Evolutionary conservation across 1,284 basidiomycete genomes (phyloP), one percentile per base, ranked within the genome.

Genomic region (Irpex rosettiformis): DNA sequence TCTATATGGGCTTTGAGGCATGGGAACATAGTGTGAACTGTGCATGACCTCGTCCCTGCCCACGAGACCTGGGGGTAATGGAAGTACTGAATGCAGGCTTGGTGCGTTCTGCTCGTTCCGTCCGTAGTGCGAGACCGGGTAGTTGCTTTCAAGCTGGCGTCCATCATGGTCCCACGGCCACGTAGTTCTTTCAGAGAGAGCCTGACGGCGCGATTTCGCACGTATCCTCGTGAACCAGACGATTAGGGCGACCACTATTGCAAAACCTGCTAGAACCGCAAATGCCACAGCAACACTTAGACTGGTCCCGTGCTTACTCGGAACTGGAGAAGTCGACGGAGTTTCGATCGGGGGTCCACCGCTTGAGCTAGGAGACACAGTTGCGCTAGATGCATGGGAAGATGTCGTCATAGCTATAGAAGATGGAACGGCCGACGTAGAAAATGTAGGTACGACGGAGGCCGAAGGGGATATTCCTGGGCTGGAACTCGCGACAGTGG

Each of bases 201-300:
- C 43, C 33, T 67, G 69, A 28, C 74, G 71, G 37, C 70, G 70
- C 10, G 72, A 66, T 24, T 72, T 73, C 54, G 70, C 59, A 54
- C 75, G 71, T 21, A 73, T 65, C 33, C 77, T 75, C 37, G 77
- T 61, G 65, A 71, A 73, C 75, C 77, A 80, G 1, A 72, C 71
- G 43, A 77, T 61, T 22, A 77, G 53, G 2, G 75, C 75, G 16
- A 75, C 69, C 25, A 80, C 33, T 43, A 75, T 65, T 3, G 74
- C 76, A 29, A 77, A 63, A 16, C 69, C 72, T 5, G 73, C 70
- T 27, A 83, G 74, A 3, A 66, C 65, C 8, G 75, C 79, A 10
- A 83, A 67, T 5, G 73, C 71, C 55, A 83, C 75, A 10, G 74
- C 80, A 22, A 78, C 65, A 63, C 79, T 80, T 62, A 78, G 72